These are phyloP conservation scores for Monosporascus sp. DNA, from an alignment of 2,329 filamentous ascomycete genomes.

Conservation along the genomic window DNA sequence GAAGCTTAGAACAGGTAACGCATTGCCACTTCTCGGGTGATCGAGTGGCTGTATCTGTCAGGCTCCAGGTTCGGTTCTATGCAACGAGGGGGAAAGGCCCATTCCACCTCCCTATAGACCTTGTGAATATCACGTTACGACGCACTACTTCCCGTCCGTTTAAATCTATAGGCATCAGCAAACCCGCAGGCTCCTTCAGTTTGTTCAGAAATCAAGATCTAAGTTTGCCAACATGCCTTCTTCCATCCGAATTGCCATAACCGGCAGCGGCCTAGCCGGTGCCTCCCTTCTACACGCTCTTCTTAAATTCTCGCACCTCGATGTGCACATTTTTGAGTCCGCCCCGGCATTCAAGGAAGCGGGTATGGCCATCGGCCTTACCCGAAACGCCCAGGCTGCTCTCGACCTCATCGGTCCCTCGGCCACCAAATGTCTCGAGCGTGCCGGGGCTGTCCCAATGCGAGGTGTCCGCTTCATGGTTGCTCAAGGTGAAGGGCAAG, in stretches of 20 bases:
- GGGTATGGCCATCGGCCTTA: constrained; percentile 14
- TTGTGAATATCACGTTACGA: no score
- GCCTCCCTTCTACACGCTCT: constrained; percentile 9
- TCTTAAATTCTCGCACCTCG: constrained; percentile 8
- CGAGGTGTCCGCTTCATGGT: constrained; percentile 16
- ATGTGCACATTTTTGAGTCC: constrained; percentile 16
- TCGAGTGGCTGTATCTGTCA: no score
- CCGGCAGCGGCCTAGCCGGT: neutral
- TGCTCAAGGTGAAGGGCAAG: constrained; percentile 9
- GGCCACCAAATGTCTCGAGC: neutral
- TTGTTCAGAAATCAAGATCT: no score
- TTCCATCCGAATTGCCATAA: neutral
- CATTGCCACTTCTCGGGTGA: no score
- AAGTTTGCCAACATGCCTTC: neutral
- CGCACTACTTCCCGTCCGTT: no score
- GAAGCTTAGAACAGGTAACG: no score
- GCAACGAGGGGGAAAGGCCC: no score
- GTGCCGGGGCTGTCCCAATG: constrained; percentile 17
- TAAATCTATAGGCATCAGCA: no score
- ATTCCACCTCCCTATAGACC: no score
- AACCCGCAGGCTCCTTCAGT: no score
- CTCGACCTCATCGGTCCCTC: constrained; percentile 13
- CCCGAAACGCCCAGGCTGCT: constrained; percentile 15
- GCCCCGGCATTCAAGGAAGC: constrained; percentile 12
- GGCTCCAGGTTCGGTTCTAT: no score